phyloP scores from a whole-genome alignment of 2,329 filamentous ascomycete species.

The Aureobasidium uvarum region DNA sequence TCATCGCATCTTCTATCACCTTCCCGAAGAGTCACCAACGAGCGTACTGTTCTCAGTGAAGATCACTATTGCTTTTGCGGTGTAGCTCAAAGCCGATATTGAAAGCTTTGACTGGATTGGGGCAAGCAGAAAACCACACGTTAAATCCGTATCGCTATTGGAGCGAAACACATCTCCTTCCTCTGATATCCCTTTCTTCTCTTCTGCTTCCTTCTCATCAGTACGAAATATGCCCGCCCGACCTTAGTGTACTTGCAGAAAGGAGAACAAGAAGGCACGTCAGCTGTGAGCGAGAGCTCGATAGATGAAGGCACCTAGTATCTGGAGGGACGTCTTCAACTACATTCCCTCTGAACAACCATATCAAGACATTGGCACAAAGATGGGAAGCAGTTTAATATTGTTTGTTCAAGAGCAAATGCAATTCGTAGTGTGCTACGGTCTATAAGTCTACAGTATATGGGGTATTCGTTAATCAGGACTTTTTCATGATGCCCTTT shows the following conservation, averaged over 20 bases:
- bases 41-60: too few species aligned
- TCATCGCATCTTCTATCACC: neutral
- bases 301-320: neutral
- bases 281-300: neutral
- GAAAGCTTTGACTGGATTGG: too few species aligned
- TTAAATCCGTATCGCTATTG: too few species aligned
- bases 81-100: too few species aligned
- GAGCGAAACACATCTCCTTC: too few species aligned
- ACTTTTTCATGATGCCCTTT: constrained; percentile 19
- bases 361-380: neutral
- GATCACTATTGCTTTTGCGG: too few species aligned
- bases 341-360: neutral
- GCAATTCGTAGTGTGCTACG: constrained; percentile 19
- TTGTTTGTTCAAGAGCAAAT: neutral
- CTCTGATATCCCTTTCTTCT: too few species aligned
- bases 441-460: constrained; percentile 20
- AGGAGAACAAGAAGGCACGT: neutral
- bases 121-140: too few species aligned
- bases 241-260: neutral
- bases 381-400: neutral
- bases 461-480: constrained; percentile 23
- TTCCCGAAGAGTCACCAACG: too few species aligned
- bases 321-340: neutral
- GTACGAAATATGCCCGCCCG: neutral
- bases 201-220: too few species aligned